Evolutionary conservation across 2,329 filamentous ascomycete genomes (phyloP).

Genomic region (Alternaria conjuncta): DNA sequence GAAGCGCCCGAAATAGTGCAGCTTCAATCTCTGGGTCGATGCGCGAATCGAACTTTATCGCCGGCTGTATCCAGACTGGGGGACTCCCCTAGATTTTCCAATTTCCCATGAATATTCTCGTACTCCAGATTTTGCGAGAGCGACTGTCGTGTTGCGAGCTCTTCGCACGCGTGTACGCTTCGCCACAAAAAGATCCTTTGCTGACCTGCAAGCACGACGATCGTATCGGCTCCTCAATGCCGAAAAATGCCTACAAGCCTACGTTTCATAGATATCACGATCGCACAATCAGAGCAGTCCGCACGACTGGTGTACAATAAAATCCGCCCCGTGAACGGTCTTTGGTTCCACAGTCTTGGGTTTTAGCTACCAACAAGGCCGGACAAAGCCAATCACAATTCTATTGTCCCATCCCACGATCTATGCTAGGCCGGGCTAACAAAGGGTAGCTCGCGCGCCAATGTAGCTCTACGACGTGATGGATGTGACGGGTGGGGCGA

Average conservation of each 20-base stretch:
- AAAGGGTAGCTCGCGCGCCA: not conserved
- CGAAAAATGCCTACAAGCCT: not conserved
- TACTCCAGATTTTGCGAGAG: not conserved
- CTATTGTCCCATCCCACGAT: not conserved
- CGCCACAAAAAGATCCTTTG: not conserved
- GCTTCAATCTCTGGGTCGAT: not conserved
- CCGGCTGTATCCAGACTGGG: not conserved
- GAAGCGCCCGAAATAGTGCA: slow-evolving; percentile 1
- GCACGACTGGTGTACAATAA: not conserved
- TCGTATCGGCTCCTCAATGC: slow-evolving; percentile 14
- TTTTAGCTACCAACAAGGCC: not conserved
- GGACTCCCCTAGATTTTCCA: not conserved
- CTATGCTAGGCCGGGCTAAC: not conserved
- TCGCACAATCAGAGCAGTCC: not conserved
- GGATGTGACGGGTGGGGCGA: not conserved
- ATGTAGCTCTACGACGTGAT: slow-evolving; percentile 4
- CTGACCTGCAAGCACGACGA: not conserved
- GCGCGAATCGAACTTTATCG: not conserved
- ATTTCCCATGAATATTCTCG: not conserved
- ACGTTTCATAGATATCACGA: slow-evolving; percentile 2
- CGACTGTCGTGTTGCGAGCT: not conserved
- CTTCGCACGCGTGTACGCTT: not conserved
- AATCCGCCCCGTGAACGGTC: not conserved
- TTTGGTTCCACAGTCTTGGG: slow-evolving; percentile 4
- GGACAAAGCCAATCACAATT: slow-evolving; percentile 3